Base-by-base conservation (phyloP, 2,329 filamentous ascomycete species). In the Cadophora gregata region DNA sequence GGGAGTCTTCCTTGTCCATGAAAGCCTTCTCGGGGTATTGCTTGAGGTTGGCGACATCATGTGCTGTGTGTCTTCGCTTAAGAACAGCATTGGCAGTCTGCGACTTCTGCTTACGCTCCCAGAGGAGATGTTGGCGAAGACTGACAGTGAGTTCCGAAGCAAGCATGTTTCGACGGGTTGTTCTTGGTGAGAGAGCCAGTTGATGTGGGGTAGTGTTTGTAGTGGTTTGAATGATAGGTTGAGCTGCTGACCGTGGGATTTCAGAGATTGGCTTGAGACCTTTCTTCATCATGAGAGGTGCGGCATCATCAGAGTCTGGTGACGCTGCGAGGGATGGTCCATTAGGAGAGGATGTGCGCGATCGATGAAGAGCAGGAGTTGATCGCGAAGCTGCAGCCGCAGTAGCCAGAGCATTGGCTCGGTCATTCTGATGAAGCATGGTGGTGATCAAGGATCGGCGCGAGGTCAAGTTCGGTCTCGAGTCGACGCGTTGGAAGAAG, bases 91-190 rank as follows among this genome's bases (percentile, higher is more conserved):
- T 94, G 74, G 90, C 92, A 8, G 93, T 95, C 38, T 92, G 91
- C 67, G 93, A 93, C 85, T 96, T 97, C 77, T 98, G 95, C 76
- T 97, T 93, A 62, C 96, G 90, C 79, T 99, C 96, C 92, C 93
- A 97, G 19, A 98, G 86, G 19, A 99, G 88, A 74, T 97, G 92
- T 73, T 93, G 92, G 25, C 96, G 89, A 3, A 99, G 88, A 25
- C 93, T 97, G 78, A 97, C 93, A 2, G 95, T 97, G 63, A 99
- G 83, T 81, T 99, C 96, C 0, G 93, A 96, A 9, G 93, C 91
- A 65, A 99, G 86, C 96, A 99, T 99, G 79, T 97, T 96, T 68
- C 94, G 88, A 61, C 96, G 88, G 0, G 94, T 97, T 0, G 95
- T 97, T 66, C 93, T 88, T 4, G 96, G 96, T 5, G 96, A 98